These are phyloP conservation scores for Taphrina communis DNA, from an alignment of 1,139 yeast species.

Conservation along the genomic window DNA sequence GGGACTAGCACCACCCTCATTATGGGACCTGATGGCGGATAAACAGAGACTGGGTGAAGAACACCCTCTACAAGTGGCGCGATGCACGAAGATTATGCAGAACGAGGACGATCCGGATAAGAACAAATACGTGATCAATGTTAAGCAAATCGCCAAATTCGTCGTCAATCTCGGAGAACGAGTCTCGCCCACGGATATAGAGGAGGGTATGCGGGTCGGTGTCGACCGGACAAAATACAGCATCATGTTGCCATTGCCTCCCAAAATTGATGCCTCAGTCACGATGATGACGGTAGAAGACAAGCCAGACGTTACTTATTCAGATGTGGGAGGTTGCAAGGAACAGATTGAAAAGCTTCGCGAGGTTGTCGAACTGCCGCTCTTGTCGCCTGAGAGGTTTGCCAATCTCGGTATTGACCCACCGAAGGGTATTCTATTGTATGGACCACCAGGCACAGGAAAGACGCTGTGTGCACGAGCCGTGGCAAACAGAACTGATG, in stretches of 20 bases:
- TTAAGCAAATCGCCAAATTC: constrained; percentile 96
- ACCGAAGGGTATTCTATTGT: constrained; percentile 92
- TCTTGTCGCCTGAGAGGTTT: constrained; percentile 92
- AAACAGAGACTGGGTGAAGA: constrained; percentile 90
- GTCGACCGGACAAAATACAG: constrained; percentile 97
- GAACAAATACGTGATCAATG: constrained; percentile 90
- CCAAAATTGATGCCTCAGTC: constrained; percentile 94
- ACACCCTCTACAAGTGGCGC: constrained; percentile 95
- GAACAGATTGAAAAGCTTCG: constrained; percentile 96
- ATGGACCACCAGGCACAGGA: constrained; percentile 99
- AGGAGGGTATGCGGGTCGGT: constrained; percentile 99
- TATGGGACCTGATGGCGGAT: constrained; percentile 98
- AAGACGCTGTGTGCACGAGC: constrained; percentile 98
- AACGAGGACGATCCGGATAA: constrained; percentile 67
- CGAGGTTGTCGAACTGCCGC: constrained; percentile 95
- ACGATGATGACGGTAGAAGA: constrained; percentile 99
- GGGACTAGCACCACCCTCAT: constrained; percentile 90
- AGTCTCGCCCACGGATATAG: constrained; percentile 97
- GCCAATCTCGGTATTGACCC: constrained; percentile 97
- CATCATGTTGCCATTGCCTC: constrained; percentile 95
- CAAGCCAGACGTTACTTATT: constrained; percentile 83
- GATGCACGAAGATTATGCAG: constrained; percentile 96
- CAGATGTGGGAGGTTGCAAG: constrained; percentile 96
- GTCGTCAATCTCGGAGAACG: constrained; percentile 93
- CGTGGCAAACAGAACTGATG: constrained; percentile 97